phyloP scores from a whole-genome alignment of 2,329 filamentous ascomycete species.

The Microdochium bolleyi region DNA sequence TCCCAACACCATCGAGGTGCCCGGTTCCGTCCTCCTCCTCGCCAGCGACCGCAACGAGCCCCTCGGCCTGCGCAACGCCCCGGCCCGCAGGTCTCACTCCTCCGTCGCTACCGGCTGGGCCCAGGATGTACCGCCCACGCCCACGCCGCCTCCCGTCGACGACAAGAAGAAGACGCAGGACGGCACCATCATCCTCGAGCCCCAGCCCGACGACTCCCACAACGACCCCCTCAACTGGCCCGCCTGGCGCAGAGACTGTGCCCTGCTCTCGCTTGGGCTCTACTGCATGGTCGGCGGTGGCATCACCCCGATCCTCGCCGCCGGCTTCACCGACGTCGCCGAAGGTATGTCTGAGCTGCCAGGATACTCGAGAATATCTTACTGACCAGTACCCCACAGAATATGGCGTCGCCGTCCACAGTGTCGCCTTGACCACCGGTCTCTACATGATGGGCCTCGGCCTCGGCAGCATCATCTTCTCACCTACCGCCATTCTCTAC shows the following conservation, averaged over 20 bases:
- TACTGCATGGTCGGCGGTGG: conserved; percentile 92
- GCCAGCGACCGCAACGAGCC: conserved; percentile 48
- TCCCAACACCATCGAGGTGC: conserved; percentile 74
- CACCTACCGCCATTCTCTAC: conserved; percentile 82
- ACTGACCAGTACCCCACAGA: conserved; percentile 19
- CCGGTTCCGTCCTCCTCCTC: conserved; percentile 54
- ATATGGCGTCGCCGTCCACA: conserved; percentile 57
- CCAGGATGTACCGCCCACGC: conserved; percentile 22
- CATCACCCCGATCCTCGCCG: conserved; percentile 83
- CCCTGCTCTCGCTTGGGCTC: conserved; percentile 75
- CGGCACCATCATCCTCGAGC: conserved; percentile 78
- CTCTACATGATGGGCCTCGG: conserved; percentile 93
- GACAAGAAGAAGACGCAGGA: conserved; percentile 71
- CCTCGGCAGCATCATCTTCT: conserved; percentile 74
- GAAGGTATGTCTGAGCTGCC: conserved; percentile 15
- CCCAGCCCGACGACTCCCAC: conserved; percentile 81
- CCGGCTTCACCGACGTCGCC: conserved; percentile 80
- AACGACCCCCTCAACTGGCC: conserved; percentile 96
- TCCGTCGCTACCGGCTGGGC: conserved; percentile 41
- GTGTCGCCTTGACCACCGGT: conserved; percentile 80
- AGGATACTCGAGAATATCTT: too few relatives aligned
- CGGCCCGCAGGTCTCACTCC: conserved; percentile 49
- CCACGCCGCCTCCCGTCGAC: conserved; percentile 14
- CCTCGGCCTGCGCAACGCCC: conserved; percentile 48
- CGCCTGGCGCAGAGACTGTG: conserved; percentile 68